Evolutionary conservation across 1,284 basidiomycete genomes (phyloP).

Genomic region (Cryptococcus wingfieldii): DNA sequence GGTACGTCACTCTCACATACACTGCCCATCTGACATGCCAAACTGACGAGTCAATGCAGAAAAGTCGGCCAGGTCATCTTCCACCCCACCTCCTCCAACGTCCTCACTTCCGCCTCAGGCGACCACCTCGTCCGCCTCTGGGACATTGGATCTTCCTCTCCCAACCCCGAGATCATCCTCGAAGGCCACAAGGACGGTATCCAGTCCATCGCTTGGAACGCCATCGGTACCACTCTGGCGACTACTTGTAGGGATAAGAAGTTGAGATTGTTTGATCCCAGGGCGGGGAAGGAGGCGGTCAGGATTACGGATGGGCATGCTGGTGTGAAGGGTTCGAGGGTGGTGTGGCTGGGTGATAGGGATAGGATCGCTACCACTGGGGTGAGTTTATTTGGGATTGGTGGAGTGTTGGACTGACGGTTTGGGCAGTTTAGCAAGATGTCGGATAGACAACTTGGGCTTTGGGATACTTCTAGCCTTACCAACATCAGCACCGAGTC

Average conservation of each 20-base stretch:
- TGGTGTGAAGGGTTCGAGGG: constrained; percentile 88
- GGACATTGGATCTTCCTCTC: constrained; percentile 72
- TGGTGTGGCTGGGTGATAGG: constrained; percentile 84
- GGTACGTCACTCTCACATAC: constrained; percentile 19
- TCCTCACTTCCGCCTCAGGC: constrained; percentile 81
- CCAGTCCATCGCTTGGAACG: constrained; percentile 80
- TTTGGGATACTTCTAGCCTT: constrained; percentile 78
- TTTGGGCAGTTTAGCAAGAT: constrained; percentile 70
- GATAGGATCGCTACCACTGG: constrained; percentile 89
- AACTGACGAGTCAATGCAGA: constrained; percentile 51
- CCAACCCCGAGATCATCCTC: constrained; percentile 58
- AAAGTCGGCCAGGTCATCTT: constrained; percentile 94
- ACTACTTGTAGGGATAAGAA: constrained; percentile 88
- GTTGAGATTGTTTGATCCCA: constrained; percentile 82
- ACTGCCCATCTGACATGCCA: background rate
- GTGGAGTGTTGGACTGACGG: background rate
- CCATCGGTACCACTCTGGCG: constrained; percentile 66
- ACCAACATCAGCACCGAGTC: constrained; percentile 68
- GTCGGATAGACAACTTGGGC: constrained; percentile 80
- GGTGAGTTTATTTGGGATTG: constrained; percentile 20
- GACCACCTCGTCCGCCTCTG: constrained; percentile 88
- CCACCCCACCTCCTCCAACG: constrained; percentile 84
- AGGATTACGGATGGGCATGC: constrained; percentile 79
- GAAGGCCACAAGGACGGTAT: constrained; percentile 81
- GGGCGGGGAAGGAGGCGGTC: constrained; percentile 73